Percentiles rank a stretch among this genome's conserved stretches.
phyloP scores from a whole-genome alignment of 2,329 filamentous ascomycete species.

The Lizonia empirigonia region DNA sequence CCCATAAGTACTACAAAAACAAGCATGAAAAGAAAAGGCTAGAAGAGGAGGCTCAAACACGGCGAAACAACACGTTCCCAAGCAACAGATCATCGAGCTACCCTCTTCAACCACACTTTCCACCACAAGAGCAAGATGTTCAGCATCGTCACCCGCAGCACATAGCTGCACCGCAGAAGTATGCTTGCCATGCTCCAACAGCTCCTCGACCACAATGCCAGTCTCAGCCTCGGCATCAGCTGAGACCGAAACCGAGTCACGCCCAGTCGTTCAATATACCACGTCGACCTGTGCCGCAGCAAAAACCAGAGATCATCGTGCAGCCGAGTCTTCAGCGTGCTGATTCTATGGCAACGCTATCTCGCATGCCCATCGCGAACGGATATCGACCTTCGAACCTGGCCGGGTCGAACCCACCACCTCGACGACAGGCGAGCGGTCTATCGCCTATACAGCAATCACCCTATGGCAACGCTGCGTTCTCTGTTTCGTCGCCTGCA shows the following conservation, averaged over 20 bases:
- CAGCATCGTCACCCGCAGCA: slow-evolving; percentile 21
- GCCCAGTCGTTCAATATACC: slow-evolving; percentile 37
- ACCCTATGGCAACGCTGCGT: slow-evolving; percentile 35
- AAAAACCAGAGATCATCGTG: slow-evolving; percentile 33
- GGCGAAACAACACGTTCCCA: slow-evolving; percentile 39
- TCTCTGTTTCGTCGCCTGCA: slow-evolving; percentile 37
- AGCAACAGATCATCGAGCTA: slow-evolving; percentile 23
- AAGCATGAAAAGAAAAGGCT: slow-evolving; percentile 41
- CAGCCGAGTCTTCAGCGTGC: slow-evolving; percentile 39
- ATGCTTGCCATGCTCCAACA: slow-evolving; percentile 29
- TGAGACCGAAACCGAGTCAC: slow-evolving; percentile 20
- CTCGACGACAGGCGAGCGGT: slow-evolving; percentile 16
- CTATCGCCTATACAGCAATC: slow-evolving; percentile 23
- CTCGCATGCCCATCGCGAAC: slow-evolving; percentile 44
- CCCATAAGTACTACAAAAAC: slow-evolving; percentile 44
- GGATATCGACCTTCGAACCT: slow-evolving; percentile 32
- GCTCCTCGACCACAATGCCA: slow-evolving; percentile 17
- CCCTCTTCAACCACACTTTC: slow-evolving; percentile 18
- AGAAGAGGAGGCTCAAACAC: slow-evolving; percentile 32
- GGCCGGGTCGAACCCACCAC: slow-evolving; percentile 13
- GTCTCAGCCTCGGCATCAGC: slow-evolving; percentile 24
- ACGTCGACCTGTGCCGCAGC: slow-evolving; percentile 34
- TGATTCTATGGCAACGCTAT: slow-evolving; percentile 43
- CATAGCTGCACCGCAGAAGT: slow-evolving; percentile 31
- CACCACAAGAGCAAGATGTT: slow-evolving; percentile 20